These are phyloP conservation scores for Chloroidium sp. DNA, from an alignment of 163 green algal genomes.

Conservation along the genomic window DNA sequence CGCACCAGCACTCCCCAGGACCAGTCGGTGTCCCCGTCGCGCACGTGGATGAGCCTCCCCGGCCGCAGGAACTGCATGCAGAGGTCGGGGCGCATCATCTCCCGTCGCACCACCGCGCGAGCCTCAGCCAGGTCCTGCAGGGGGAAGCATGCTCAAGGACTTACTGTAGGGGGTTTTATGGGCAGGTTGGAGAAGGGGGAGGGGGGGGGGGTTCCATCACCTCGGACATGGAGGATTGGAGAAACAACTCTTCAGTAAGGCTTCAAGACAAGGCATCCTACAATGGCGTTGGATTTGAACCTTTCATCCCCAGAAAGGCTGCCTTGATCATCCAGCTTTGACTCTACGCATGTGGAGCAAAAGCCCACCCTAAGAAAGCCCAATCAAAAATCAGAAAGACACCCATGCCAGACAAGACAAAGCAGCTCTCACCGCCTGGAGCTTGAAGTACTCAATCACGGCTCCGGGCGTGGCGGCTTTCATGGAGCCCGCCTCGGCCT, in stretches of 20 bases:
- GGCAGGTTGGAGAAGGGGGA: too few relatives aligned
- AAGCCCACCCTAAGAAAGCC: too few relatives aligned
- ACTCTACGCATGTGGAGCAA: too few relatives aligned
- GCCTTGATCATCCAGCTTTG: too few relatives aligned
- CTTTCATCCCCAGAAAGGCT: too few relatives aligned
- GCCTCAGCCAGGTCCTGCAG: conserved; percentile 28
- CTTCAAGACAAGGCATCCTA: too few relatives aligned
- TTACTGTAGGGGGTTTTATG: too few relatives aligned
- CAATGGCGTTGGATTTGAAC: too few relatives aligned
- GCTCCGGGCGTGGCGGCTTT: conserved; percentile 26
- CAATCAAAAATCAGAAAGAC: too few relatives aligned
- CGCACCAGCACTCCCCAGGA: conserved; percentile 75
- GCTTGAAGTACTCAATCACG: conserved; percentile 34
- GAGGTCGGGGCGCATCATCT: conserved; percentile 54
- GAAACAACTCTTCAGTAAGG: too few relatives aligned
- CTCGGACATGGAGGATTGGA: too few relatives aligned
- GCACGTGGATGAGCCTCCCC: conserved; percentile 64
- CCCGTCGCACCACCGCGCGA: conserved; percentile 28
- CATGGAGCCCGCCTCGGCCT: conserved; percentile 39
- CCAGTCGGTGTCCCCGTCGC: conserved; percentile 56
- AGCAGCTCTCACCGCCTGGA: conserved; percentile 11
- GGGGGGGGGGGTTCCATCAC: too few relatives aligned
- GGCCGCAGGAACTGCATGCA: conserved; percentile 72
- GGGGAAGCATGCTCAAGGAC: not conserved
- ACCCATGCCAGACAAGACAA: not conserved